Percentiles rank a stretch among this genome's conserved stretches.
Evolutionary conservation across 495 filamentous ascomycete species (phyloP).

Genomic region (Hypomontagnella submonticulosa): DNA sequence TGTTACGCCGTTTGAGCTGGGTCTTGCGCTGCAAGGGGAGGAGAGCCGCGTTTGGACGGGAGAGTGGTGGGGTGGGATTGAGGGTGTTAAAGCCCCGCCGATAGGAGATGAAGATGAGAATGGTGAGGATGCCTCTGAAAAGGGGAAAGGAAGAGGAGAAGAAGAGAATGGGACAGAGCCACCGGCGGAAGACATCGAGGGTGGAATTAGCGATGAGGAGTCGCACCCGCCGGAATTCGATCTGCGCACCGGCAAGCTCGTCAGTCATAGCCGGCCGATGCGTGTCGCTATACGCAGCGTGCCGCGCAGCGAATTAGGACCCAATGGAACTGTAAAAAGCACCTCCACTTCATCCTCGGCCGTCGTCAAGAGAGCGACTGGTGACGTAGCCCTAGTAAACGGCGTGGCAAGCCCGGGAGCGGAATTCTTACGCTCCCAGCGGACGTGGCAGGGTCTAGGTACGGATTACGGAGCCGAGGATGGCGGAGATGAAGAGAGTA

Average conservation of each 20-base stretch:
- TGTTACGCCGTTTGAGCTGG: constrained; percentile 92
- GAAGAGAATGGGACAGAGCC: constrained; percentile 26
- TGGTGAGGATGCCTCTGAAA: constrained; percentile 5
- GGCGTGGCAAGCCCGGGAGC: constrained; percentile 89
- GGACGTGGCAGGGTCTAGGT: constrained; percentile 92
- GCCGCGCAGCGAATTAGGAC: constrained; percentile 35
- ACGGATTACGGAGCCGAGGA: constrained; percentile 71
- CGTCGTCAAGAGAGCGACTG: constrained; percentile 42
- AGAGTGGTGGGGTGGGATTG: constrained; percentile 80
- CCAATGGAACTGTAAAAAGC: constrained; percentile 41
- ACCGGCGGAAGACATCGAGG: constrained; percentile 44
- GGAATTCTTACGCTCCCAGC: constrained; percentile 80
- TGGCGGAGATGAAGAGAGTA: constrained; percentile 69
- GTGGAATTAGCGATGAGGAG: constrained; percentile 55
- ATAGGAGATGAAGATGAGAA: constrained; percentile 10
- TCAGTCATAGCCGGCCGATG: constrained; percentile 87
- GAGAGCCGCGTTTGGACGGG: constrained; percentile 78
- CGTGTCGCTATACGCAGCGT: constrained; percentile 48
- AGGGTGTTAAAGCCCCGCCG: constrained; percentile 54
- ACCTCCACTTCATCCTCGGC: constrained; percentile 40
- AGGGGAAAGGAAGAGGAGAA: constrained; percentile 7
- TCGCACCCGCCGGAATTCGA: constrained; percentile 88
- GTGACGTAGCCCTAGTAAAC: constrained; percentile 78
- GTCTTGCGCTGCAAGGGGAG: constrained; percentile 76
- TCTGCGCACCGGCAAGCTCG: constrained; percentile 85